Base-by-base conservation (phyloP, 2,329 filamentous ascomycete species). In the Epichloe amarillans region DNA sequence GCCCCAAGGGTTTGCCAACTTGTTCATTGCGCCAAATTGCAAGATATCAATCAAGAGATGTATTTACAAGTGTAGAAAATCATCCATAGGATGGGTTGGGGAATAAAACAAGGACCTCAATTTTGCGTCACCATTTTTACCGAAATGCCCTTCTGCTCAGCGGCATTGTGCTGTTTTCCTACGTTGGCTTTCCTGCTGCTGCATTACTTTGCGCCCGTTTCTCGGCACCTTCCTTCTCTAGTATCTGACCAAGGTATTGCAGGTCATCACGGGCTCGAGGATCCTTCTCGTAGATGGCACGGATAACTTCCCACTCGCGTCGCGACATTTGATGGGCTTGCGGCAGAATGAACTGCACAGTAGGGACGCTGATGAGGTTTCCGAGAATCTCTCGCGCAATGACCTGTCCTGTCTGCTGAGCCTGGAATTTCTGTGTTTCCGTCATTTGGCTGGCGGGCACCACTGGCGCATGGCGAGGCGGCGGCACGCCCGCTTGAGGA, bases 251-350 rank as follows among this genome's bases (percentile, higher is more conserved):
- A 3, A 84, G 67, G 49, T 79, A 71, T 47, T 73, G 68, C 17
- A 83, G 64, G 59, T 89, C 80, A 2, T 81, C 75, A 21, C 80
- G 73, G 0, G 86, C 79, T 21, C 74, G 75, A 0, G 81, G 79
- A 50, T 88, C 82, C 11, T 75, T 72, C 47, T 82, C 75, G 23
- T 88, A 73, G 14, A 91, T 82, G 39, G 77, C 74, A 48, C 77
- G 75, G 54, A 96, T 78, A 30, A 93, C 79, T 50, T 78, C 73
- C 77, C 93, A 84, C 61, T 94, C 86, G 15, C 77, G 70, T n/a
- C 78, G 72, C 44, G 82, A 75, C 72, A 86, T 87, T 47, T 77
- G 76, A 19, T 76, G 79, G 1, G 83, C 83, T 56, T 86, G 82
- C 5, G 81, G 78, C 43, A 88, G 70, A 4, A 90, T 69, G 58